Percentiles rank a stretch among this genome's conserved stretches.
These are phyloP conservation scores for Cyclostephanos invisitatus DNA, from an alignment of 108 stramenopile species.

Conservation along the genomic window DNA sequence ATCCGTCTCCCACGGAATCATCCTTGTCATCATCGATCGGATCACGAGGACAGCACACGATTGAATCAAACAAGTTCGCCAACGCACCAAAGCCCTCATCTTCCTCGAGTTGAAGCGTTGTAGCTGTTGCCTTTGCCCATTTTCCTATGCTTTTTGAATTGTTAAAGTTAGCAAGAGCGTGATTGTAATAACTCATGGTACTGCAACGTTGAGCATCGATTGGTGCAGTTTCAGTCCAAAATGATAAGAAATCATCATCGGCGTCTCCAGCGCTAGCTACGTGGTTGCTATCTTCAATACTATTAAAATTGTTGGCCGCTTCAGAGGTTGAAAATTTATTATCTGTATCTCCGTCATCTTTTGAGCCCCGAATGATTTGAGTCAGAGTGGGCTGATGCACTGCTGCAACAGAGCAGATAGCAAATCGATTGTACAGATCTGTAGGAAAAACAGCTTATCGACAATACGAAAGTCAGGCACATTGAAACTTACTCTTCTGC, in stretches of 20 bases:
- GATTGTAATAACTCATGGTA: constrained; percentile 23
- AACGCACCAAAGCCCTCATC: constrained; percentile 26
- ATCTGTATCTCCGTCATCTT: constrained; percentile 10
- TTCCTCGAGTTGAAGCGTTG: constrained; percentile 1
- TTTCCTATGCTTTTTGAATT: not conserved
- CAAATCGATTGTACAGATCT: not conserved
- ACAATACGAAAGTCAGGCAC: not conserved
- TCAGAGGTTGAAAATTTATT: constrained; percentile 6
- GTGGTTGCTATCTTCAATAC: constrained; percentile 9
- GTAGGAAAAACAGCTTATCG: not conserved
- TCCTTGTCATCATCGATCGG: constrained; percentile 3
- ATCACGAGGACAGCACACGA: not conserved
- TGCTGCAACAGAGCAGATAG: not conserved
- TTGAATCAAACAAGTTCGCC: constrained; percentile 21
- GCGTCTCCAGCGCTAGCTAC: constrained; percentile 9
- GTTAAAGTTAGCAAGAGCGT: constrained; percentile 11
- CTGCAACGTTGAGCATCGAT: constrained; percentile 9
- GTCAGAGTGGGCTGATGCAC: constrained; percentile 35
- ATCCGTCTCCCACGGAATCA: not conserved
- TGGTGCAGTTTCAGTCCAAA: constrained; percentile 19
- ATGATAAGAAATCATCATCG: constrained; percentile 16
- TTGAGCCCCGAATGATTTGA: constrained; percentile 12
- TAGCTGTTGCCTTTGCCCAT: constrained; percentile 35
- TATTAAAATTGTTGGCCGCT: not conserved
- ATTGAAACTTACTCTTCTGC: constrained; percentile 17